Evolutionary conservation across 805 yeast species (phyloP).

Genomic region (Candida chilensis): DNA sequence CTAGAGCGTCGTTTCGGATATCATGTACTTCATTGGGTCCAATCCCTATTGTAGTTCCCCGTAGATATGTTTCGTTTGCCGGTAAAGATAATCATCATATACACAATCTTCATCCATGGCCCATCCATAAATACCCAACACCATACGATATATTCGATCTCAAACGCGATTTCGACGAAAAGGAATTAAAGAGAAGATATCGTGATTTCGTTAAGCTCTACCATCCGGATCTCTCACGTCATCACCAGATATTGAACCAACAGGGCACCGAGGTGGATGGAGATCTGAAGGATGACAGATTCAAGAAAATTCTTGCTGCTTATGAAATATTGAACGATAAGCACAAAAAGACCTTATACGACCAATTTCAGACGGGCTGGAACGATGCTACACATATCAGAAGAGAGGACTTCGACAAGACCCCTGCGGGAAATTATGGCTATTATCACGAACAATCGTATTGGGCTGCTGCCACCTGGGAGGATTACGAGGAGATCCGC

Average conservation of each 20-base stretch:
- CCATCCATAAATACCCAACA: constrained; percentile 41
- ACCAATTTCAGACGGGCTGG: constrained; percentile 39
- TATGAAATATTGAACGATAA: constrained; percentile 46
- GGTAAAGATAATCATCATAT: constrained; percentile 11
- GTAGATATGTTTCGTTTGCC: too few relatives aligned
- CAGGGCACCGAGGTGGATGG: constrained; percentile 18
- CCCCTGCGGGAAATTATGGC: constrained; percentile 14
- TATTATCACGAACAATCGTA: constrained; percentile 10
- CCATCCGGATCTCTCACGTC: constrained; percentile 62
- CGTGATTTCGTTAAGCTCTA: constrained; percentile 61
- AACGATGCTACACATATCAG: constrained; percentile 19
- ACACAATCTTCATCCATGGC: constrained; percentile 41
- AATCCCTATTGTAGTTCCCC: too few relatives aligned
- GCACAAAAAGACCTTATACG: constrained; percentile 31
- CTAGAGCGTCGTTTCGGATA: too few relatives aligned
- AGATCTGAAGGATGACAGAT: constrained; percentile 33
- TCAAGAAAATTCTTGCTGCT: constrained; percentile 49
- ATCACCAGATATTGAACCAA: constrained; percentile 12
- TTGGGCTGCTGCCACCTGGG: constrained; percentile 4
- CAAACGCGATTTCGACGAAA: constrained; percentile 19
- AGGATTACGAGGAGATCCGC: constrained; percentile 17
- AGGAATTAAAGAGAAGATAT: constrained; percentile 37
- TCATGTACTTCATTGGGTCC: too few relatives aligned
- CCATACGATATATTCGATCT: constrained; percentile 60
- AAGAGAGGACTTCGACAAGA: constrained; percentile 13